Base-by-base conservation (phyloP, 345 rosid species). In the Ceriops tagal region DNA sequence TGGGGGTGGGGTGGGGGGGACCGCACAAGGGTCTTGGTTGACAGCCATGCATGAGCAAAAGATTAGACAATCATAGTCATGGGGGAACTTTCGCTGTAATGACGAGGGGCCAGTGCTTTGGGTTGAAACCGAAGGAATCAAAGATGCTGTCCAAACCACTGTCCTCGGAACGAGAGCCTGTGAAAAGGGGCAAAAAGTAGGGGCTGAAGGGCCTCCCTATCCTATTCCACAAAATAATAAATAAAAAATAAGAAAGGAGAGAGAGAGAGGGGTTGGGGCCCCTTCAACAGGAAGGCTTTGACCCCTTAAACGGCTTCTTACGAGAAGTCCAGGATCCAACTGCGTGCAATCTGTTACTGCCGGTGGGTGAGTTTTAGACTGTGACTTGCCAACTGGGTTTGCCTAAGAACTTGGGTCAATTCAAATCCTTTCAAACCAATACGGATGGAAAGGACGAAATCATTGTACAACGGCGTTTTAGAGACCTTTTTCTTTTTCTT, bases 371-470 rank as follows among this genome's bases (percentile, higher is more conserved):
- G 75, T 11, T 43, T 68, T 67, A 3, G 47, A 70, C 10, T 30
- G 51, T 63, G 68, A 16, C 58, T 66, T 71, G 75, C 79, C 83
- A 78, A 66, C 83, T 65, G 63, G 60, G 34, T 22, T 28, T 66
- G 73, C 53, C 46, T 43, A 43, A 24, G 26, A 24, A 24, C 26
- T 24, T 24, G 26, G 1, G 26, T 24, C 26, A 24, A 43, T 13
- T 43, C 49, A 11, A 43, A 43, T 13, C 19, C 49, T 43, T 43
- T 43, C 49, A 43, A 43, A 43, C 49, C 15, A 43, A 15, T 15
- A 11, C 15, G 5, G 5, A 39, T 9, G 15, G 15, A 0, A 0
- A 2, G 4, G 37, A 34, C 37, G 8, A 34, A 7, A 7, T 7
- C 37, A 8, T 34, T 8, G 37, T 6, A 8, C 37, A 7, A 34